Evolutionary conservation across 2,329 filamentous ascomycete species (phyloP), one percentile per base, ranked within the genome.

Genomic region (Hortaea sp.): DNA sequence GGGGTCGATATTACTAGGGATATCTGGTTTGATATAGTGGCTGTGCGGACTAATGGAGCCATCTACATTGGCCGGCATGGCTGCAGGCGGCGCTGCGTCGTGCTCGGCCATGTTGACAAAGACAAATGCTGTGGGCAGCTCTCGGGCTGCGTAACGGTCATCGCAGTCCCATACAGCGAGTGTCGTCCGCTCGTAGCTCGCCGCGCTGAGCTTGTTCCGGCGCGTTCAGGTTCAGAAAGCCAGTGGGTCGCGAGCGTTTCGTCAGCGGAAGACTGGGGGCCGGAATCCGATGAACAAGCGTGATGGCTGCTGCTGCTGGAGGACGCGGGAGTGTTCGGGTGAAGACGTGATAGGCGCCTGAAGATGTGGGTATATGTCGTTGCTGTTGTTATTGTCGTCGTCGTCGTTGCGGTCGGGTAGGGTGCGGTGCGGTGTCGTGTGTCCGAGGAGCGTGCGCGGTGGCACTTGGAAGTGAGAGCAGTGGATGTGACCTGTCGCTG

Each of bases 11-110:
- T 28, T 29, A n/a, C 41, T 12, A 6, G 40, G 45, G 42, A 43
- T 43, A 13, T 45, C 31, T 34, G 34, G 44, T 45, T 49, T 45
- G 43, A 35, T 44, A 48, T 52, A 55, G 44, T 45, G 52, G 12
- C 52, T 51, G 35, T 48, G 49, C 11, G 53, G 52, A 42, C 53
- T 52, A 43, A 49, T 41, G 37, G 47, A 48, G 27, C 50, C 52
- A 43, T 48, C 45, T 32, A 52, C 39, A 29, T 47, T 52, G 39
- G 52, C 48, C 38, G 44, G 39, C 49, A 52, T 46, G 40, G 35
- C 34, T 44, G 48, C 41, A 44, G 54, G 44, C 28, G 49, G 39
- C 28, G 39, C n/a, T 27, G 38, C 30, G 29, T 43, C 20, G 12
- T 41, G 38, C 38, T 30, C 12, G n/a, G 37, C 48, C 48, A 46